A percentile compares a stretch with the other conserved stretches of the same genome.
These are phyloP conservation scores for Neurospora sp. DNA, from an alignment of 495 filamentous ascomycete genomes.

Conservation along the genomic window DNA sequence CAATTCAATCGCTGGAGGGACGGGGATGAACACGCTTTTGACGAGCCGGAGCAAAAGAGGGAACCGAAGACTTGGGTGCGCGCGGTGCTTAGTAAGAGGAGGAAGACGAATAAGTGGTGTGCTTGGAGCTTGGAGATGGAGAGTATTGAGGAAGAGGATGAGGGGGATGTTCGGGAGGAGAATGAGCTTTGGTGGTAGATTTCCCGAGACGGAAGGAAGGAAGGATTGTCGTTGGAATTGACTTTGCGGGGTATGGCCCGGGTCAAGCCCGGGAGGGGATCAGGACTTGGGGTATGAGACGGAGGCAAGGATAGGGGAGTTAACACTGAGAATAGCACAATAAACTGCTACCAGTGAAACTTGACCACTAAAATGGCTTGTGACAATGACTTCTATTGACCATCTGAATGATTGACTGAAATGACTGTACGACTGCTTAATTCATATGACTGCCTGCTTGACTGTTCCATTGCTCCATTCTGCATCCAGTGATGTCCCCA, in stretches of 20 bases:
- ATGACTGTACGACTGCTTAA: background rate
- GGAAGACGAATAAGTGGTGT: background rate
- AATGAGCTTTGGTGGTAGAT: background rate
- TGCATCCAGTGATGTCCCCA: background rate
- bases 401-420: background rate
- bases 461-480: background rate
- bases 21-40: background rate
- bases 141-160: background rate
- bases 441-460: background rate
- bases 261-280: background rate
- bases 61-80: background rate
- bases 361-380: background rate
- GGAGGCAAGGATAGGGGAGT: background rate
- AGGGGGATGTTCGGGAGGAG: background rate
- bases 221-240: background rate
- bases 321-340: background rate
- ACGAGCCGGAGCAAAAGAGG: background rate
- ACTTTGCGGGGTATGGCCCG: background rate
- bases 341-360: background rate
- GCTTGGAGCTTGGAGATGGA: background rate
- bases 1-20: background rate
- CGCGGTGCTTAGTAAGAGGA: background rate
- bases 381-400: background rate
- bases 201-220: background rate
- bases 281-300: background rate